Percentiles rank a stretch among this genome's conserved stretches.
Evolutionary conservation across 495 filamentous ascomycete species (phyloP).

Genomic region (Penicillium robsamsonii): DNA sequence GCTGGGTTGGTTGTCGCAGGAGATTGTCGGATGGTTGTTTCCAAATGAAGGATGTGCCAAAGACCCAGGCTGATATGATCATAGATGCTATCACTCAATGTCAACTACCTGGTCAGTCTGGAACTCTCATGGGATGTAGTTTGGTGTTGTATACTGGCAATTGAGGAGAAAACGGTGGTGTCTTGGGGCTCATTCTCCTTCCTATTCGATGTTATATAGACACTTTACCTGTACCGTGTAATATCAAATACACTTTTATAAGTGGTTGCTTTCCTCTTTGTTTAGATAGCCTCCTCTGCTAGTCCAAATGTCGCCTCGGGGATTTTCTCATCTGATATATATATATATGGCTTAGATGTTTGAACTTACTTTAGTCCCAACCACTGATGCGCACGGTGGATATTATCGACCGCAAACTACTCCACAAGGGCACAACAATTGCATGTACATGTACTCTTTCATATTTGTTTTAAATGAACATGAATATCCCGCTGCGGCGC

Average conservation of each 20-base stretch:
- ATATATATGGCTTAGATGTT: neutral
- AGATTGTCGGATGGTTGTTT: slow-evolving; percentile 4
- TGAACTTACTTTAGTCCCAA: neutral
- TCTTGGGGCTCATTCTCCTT: slow-evolving; percentile 9
- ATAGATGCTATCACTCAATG: slow-evolving; percentile 20
- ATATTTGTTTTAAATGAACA: neutral
- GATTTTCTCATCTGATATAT: too few relatives aligned
- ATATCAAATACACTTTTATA: neutral
- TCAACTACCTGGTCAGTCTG: too few relatives aligned
- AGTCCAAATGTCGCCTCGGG: too few relatives aligned
- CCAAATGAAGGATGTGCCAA: neutral
- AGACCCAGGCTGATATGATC: slow-evolving; percentile 20
- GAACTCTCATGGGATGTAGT: too few relatives aligned
- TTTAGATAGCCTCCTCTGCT: neutral
- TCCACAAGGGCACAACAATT: neutral
- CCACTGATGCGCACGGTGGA: neutral
- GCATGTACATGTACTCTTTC: neutral
- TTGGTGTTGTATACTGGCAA: neutral
- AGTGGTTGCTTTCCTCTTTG: neutral
- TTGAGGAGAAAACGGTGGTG: neutral
- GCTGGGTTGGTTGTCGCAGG: slow-evolving; percentile 7
- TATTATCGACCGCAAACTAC: neutral
- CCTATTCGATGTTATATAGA: slow-evolving; percentile 13
- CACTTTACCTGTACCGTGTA: slow-evolving; percentile 2
- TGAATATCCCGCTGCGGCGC: neutral